Evolutionary conservation across 371 early-diverging fungal species (phyloP).

Genomic region (Thermomucor indicae-seudaticae): DNA sequence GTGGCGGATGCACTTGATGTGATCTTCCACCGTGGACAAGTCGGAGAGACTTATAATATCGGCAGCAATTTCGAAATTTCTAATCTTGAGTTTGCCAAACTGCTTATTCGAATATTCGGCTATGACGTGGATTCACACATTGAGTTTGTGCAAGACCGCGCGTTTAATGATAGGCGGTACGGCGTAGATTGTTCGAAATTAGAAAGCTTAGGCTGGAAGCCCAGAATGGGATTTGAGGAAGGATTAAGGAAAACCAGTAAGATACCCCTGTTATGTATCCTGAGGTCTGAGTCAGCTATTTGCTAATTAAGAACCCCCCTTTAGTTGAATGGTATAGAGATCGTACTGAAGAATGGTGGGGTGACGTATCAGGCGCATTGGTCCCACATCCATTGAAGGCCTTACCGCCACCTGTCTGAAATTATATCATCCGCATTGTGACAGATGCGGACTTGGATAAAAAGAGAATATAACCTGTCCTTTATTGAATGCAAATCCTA

Average conservation of each 20-base stretch:
- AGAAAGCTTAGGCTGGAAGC: slow-evolving; percentile 70
- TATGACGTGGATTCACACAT: slow-evolving; percentile 41
- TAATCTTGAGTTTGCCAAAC: slow-evolving; percentile 66
- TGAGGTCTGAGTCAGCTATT: too few species aligned
- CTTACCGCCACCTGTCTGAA: slow-evolving; percentile 21
- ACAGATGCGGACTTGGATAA: too few species aligned
- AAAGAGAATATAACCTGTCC: too few species aligned
- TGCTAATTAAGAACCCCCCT: not conserved
- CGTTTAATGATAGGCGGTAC: slow-evolving; percentile 80
- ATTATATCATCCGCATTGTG: too few species aligned
- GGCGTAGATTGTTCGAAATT: slow-evolving; percentile 74
- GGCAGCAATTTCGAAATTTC: slow-evolving; percentile 74
- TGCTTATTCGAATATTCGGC: slow-evolving; percentile 56
- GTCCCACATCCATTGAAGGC: slow-evolving; percentile 55
- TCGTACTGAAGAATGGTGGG: slow-evolving; percentile 61
- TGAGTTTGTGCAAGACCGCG: slow-evolving; percentile 75
- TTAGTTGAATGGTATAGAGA: slow-evolving; percentile 62
- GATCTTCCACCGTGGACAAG: slow-evolving; percentile 61
- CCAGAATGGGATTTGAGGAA: slow-evolving; percentile 57
- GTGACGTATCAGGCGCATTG: slow-evolving; percentile 49
- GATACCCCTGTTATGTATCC: too few species aligned
- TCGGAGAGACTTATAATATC: slow-evolving; percentile 82
- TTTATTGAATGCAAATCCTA: too few species aligned
- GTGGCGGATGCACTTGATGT: slow-evolving; percentile 71
- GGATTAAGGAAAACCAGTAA: slow-evolving; percentile 74